Percentiles rank a stretch among this genome's conserved stretches.
These are phyloP conservation scores for Verticillium klebahnii DNA, from an alignment of 2,329 filamentous ascomycete species.

Conservation along the genomic window DNA sequence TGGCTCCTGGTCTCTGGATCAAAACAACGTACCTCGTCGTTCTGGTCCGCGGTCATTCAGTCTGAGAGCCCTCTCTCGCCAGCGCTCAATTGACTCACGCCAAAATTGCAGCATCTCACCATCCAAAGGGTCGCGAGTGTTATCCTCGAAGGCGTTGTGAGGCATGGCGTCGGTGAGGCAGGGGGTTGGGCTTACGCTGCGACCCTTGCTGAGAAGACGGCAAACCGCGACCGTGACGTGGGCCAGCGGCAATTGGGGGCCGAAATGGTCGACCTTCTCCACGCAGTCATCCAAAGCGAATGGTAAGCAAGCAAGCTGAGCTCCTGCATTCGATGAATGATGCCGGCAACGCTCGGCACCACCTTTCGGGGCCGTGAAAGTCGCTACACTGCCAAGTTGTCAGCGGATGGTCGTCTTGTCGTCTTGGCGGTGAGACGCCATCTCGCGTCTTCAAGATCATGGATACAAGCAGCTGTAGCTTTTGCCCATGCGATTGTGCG, in stretches of 20 bases:
- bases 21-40: no score
- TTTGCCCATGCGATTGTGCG: background rate
- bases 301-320: background rate
- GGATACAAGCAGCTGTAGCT: no score
- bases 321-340: background rate
- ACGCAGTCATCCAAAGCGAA: background rate
- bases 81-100: background rate
- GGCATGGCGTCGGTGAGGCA: background rate
- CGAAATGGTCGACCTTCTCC: background rate
- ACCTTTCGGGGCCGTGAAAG: background rate
- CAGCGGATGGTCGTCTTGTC: background rate
- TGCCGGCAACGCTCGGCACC: background rate
- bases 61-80: background rate
- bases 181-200: background rate
- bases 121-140: background rate
- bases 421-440: background rate
- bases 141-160: background rate
- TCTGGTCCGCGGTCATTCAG: background rate
- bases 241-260: background rate
- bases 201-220: background rate
- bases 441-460: background rate
- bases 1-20: background rate
- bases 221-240: background rate
- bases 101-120: background rate
- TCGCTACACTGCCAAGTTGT: background rate